Evolutionary conservation across 495 filamentous ascomycete genomes (phyloP).

Genomic region (Barbatosphaeria neglecta): DNA sequence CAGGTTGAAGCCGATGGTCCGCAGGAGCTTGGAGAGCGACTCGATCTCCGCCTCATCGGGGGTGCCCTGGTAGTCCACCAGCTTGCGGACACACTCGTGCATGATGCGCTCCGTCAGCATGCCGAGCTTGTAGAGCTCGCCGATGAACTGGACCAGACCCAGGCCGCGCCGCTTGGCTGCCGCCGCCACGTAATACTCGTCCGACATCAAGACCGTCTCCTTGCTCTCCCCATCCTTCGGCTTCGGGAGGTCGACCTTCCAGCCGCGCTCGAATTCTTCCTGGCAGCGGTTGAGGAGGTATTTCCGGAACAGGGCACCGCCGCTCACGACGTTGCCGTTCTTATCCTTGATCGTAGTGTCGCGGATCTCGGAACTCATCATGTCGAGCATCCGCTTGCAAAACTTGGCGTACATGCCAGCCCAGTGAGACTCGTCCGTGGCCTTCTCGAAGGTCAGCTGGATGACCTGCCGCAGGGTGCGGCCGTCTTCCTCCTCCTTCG

Average conservation of each 20-base stretch:
- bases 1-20: constrained; percentile 79
- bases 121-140: constrained; percentile 93
- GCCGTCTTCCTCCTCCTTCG: constrained; percentile 88
- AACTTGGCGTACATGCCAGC: constrained; percentile 98
- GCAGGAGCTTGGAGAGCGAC: constrained; percentile 81
- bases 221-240: constrained; percentile 61
- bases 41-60: constrained; percentile 96
- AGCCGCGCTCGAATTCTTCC: constrained; percentile 97
- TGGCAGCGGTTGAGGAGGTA: constrained; percentile 98
- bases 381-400: constrained; percentile 92
- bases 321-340: constrained; percentile 72
- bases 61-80: constrained; percentile 86
- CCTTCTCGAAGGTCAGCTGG: constrained; percentile 97
- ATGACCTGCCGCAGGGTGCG: constrained; percentile 95
- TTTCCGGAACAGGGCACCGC: constrained; percentile 91
- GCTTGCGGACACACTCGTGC: constrained; percentile 96
- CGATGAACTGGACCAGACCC: constrained; percentile 97
- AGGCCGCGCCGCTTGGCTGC: constrained; percentile 95
- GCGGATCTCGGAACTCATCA: constrained; percentile 89
- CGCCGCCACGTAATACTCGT: constrained; percentile 93
- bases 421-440: constrained; percentile 97
- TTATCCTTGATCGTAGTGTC: constrained; percentile 89
- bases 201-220: constrained; percentile 75
- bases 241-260: constrained; percentile 80
- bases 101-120: constrained; percentile 99